Percentiles rank a stretch among this genome's conserved stretches.
Conservation (phyloP, 1,139 yeast genomes). For the Citeromyces hawaiiensis region DNA sequence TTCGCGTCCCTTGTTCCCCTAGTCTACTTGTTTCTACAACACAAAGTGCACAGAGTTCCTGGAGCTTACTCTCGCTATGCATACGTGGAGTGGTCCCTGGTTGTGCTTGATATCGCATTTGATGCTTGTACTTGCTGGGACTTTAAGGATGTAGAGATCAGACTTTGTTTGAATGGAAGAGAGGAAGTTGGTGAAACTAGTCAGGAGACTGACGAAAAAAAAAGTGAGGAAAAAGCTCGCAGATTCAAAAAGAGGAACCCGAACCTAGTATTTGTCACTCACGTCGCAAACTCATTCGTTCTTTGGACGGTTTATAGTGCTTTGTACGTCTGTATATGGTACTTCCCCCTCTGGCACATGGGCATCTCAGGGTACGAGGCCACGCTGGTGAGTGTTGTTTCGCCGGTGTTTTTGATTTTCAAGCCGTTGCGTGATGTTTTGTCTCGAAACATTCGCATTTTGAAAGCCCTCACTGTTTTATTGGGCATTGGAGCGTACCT, state of each 20-base stretch:
- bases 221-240: not conserved
- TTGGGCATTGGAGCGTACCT: constrained; percentile 70
- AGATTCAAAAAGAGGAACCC: constrained; percentile 9
- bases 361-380: constrained; percentile 93
- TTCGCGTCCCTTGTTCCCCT: constrained; percentile 68
- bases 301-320: constrained; percentile 82
- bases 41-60: constrained; percentile 71
- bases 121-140: constrained; percentile 73
- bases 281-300: constrained; percentile 46
- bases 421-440: constrained; percentile 35
- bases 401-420: constrained; percentile 31
- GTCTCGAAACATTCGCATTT: constrained; percentile 28
- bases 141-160: constrained; percentile 42
- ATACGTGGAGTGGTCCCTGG: constrained; percentile 86
- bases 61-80: constrained; percentile 97
- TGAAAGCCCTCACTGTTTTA: constrained; percentile 44
- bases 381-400: constrained; percentile 34
- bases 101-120: constrained; percentile 69
- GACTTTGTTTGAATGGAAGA: constrained; percentile 10
- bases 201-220: not conserved
- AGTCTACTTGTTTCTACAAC: constrained; percentile 83
- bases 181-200: constrained; percentile 2
- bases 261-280: constrained; percentile 27
- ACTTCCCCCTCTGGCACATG: constrained; percentile 96
- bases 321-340: constrained; percentile 82